phyloP scores from a whole-genome alignment of 805 yeast species.

The Wickerhamiella occidentalis region DNA sequence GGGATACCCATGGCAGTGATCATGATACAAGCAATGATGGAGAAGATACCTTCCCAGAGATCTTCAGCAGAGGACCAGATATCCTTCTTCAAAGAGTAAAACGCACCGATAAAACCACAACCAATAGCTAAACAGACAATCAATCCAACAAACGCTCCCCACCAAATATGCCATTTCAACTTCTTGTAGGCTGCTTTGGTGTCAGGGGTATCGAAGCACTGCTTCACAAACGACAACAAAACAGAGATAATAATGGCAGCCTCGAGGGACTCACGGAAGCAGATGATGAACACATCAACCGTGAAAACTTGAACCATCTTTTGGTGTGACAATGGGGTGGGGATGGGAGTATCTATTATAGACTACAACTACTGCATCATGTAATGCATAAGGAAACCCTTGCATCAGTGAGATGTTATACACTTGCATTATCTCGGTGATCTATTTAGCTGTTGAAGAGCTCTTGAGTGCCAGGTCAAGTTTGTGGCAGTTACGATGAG shows the following conservation, averaged over 20 bases:
- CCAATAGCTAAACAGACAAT: constrained; percentile 73
- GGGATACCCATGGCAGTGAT: constrained; percentile 93
- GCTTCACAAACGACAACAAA: constrained; percentile 79
- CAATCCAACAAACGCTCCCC: constrained; percentile 64
- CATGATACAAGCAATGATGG: constrained; percentile 78
- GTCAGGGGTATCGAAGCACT: constrained; percentile 52
- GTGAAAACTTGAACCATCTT: constrained; percentile 48
- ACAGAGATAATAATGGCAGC: constrained; percentile 89
- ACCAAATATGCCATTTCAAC: constrained; percentile 73
- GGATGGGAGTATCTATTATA: not conserved
- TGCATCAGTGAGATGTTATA: not conserved
- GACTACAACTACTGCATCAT: not conserved
- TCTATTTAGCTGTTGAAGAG: not conserved
- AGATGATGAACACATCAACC: constrained; percentile 64
- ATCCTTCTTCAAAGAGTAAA: constrained; percentile 68
- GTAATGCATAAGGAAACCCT: constrained; percentile 7
- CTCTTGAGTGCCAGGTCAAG: not conserved
- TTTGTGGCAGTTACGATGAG: not conserved
- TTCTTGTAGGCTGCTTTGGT: constrained; percentile 40
- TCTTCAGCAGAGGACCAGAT: constrained; percentile 83
- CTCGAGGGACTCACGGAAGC: constrained; percentile 86
- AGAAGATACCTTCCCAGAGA: constrained; percentile 93
- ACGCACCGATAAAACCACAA: constrained; percentile 88
- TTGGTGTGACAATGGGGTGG: not conserved
- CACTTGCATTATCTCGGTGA: not conserved